Evolutionary conservation across 352 stramenopile species (phyloP), one percentile per base, ranked within the genome.

Genomic region (Halophytophthora polymorphica): DNA sequence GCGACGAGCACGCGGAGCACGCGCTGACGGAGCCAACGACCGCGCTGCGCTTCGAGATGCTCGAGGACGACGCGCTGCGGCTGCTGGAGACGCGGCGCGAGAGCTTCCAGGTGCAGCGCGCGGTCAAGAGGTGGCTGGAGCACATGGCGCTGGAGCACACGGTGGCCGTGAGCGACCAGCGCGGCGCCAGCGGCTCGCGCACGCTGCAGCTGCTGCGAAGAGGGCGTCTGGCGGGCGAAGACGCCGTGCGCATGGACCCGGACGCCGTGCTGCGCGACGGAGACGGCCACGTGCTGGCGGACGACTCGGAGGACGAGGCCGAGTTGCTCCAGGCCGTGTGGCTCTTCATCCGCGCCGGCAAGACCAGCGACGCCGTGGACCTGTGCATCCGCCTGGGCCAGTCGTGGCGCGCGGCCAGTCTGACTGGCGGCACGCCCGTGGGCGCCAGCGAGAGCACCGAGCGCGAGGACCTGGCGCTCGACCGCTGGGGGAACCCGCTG

Each of bases 401-500:
- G 46, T 67, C 78, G 0, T 95, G 84, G 84, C 79, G 84, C 53
- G 84, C 84, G 11, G 82, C 82, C 6, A 93, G 78, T 52, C 58
- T 95, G 2, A 83, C 76, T 0, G 84, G 84, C 41, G 82, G 82
- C 14, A 61, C 73, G 10, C 66, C 66, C 6, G 61, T 84, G 49
- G 84, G 82, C 14, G 83, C 69, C 0, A 81, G 69, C 46, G 73
- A 82, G 41, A 71, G 51, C 12, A 80, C 73, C 37, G 74, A 88
- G 19, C 64, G 69, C 17, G 45, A 63, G 37, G 73, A 86, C 38
- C 37, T 64, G 48, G 50, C 50, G 2, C 35, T 93, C 14, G 77
- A 86, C 29, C 76, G 84, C 18, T 93, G 82, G 82, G 84, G 84
- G 7, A 95, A 95, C 48, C 84, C 84, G 1, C 70, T 84, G 50